Conservation (phyloP, 139 green algal species). For the Ettlia oleoabundans region DNA sequence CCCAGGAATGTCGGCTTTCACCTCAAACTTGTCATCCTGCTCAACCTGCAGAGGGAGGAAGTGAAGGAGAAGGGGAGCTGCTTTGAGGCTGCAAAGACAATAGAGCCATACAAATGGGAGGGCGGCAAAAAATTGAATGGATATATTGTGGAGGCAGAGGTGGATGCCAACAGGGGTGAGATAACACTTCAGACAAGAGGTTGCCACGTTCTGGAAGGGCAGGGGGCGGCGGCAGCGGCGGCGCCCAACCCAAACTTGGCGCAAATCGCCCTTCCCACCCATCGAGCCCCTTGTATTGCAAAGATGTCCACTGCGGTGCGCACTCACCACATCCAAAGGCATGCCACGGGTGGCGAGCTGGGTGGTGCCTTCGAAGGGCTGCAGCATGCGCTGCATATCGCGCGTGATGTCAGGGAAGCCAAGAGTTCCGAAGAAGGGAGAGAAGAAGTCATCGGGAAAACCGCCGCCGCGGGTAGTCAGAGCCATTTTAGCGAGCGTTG, state of each 20-base stretch:
- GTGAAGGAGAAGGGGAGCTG: neutral
- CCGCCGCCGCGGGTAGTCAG: neutral
- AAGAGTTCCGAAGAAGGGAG: slow-evolving; percentile 24
- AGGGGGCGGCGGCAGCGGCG: neutral
- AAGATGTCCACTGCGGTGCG: no score
- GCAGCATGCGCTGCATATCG: neutral
- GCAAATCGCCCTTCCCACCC: no score
- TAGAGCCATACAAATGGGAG: no score
- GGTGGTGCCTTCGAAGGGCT: neutral
- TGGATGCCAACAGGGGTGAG: no score
- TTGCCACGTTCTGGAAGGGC: neutral
- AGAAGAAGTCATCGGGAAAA: slow-evolving; percentile 30
- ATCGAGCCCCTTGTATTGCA: no score
- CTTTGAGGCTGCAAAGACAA: neutral
- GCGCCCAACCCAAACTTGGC: no score
- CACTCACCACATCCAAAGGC: slow-evolving; percentile 42
- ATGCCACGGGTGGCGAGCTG: slow-evolving; percentile 21
- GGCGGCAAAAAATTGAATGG: no score
- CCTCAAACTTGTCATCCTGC: slow-evolving; percentile 38
- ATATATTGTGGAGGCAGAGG: no score
- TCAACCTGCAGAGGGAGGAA: slow-evolving; percentile 15
- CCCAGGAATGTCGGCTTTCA: slow-evolving; percentile 51
- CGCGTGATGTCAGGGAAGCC: slow-evolving; percentile 21
- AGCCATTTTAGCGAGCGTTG: neutral
- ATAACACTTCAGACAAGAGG: neutral